Evolutionary conservation across 257 asterid genomes (phyloP), one percentile per base, ranked within the genome.

Genomic region (Solanum medicagineum): DNA sequence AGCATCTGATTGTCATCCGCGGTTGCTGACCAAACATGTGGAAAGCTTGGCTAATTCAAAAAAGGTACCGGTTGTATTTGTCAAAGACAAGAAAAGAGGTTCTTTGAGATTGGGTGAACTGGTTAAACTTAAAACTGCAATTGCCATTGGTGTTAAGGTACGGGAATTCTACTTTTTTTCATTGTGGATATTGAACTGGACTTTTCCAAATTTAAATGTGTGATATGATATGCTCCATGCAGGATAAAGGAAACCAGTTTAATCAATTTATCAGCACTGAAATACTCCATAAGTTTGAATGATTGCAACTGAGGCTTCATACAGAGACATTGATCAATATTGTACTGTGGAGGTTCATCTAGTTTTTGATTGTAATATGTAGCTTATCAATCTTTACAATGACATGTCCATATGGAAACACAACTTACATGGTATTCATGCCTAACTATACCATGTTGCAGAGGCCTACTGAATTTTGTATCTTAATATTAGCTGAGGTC

Each of bases 1-100:
- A 85, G 97, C 95, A 83, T 88, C 94, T 17, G 98, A 96, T 87
- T 91, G 97, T 94, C 88, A 94, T 49, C 99, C 98, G n/a, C 92
- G 94, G 63, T 92, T 90, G 93, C 89, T 96, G 87, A 92, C 93
- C 13, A 96, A 92, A 88, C 97, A 94, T 92, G 86, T 93, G 74
- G 94, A 92, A 17, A 90, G 91, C 83, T 88, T 96, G 89, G 98
- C 98, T 59, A 87, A 90, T 86, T 91, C 98, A 56, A 91, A 96
- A 63, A 90, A 90, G 13, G 98, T 94, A 62, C 97, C 98, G 10
- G 80, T 96, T 83, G 87, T 94, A 83, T 82, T 87, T 74, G 85
- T 94, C 81, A 93, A 87, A 90, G 98, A 96, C 73, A 92, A 84
- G 55, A 92, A 88, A 87, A 88, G 89, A 85, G 98, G 95, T 84